Evolutionary conservation across 495 filamentous ascomycete species (phyloP).

Genomic region (Xylaria acuta): DNA sequence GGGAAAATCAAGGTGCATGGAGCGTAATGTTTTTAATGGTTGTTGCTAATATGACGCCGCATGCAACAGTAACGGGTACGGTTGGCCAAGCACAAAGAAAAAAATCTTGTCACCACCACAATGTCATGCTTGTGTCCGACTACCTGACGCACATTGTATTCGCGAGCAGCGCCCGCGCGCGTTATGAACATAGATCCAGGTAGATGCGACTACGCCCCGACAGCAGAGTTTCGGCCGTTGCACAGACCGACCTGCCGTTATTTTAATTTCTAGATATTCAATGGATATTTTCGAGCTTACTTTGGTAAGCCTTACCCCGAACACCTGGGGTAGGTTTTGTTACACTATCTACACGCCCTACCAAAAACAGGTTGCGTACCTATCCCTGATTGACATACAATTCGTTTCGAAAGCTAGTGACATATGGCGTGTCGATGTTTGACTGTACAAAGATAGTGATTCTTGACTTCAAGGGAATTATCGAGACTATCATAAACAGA

Average conservation of each 20-base stretch:
- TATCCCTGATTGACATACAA: not conserved
- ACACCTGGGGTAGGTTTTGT: not conserved
- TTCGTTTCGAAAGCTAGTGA: not conserved
- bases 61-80: not conserved
- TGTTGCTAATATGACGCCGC: not conserved
- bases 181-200: conserved; percentile 4
- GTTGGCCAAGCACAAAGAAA: not conserved
- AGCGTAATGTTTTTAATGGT: conserved; percentile 12
- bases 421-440: not conserved
- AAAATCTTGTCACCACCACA: not conserved
- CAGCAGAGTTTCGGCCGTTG: not conserved
- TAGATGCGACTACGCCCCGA: not conserved
- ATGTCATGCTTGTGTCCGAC: not conserved
- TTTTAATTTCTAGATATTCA: conserved; percentile 6
- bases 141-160: not conserved
- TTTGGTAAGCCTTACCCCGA: not conserved
- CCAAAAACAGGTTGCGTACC: not conserved
- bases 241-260: not conserved
- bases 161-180: not conserved
- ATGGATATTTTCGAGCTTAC: conserved; percentile 3
- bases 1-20: not conserved
- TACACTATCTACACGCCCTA: not conserved
- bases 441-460: not conserved
- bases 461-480: not conserved
- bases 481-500: no score